Evolutionary conservation across 768 basidiomycete genomes (phyloP), one percentile per base, ranked within the genome.

Genomic region (Podaxis sp.): DNA sequence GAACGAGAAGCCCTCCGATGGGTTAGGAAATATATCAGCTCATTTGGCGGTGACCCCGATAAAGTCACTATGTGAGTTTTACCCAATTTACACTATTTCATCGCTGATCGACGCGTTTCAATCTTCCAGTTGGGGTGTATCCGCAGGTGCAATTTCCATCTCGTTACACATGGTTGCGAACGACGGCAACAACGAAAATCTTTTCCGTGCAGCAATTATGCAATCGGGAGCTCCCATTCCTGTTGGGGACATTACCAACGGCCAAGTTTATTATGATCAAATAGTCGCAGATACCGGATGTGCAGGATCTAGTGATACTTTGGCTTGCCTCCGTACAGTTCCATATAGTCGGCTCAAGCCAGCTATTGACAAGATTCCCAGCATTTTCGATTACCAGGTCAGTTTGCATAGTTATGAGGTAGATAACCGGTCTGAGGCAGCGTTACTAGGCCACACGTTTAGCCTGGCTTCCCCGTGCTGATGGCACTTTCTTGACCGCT

Each of bases 11-110:
- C 83, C 1, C 69, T 90, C 19, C 72, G 80, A 67, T 90, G 87
- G 87, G 79, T 89, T 0, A 80, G 87, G 59, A 78, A 82, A 66
- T 82, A 88, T 69, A 86, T 89, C 64, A 66, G 65, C n/a, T 73
- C 78, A 0, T 90, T 89, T 62, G 87, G 88, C 2, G 88, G 88
- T 12, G 82, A 90, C 70, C 81, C 83, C 0, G 64, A 65, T 0
- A 83, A 80, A 61, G 85, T 85, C 15, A 83, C 81, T 0, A 76
- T 85, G 82, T 84, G 65, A 33, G 72, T 52, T 2, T 13, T 28
- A 52, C 22, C 46, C 1, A 12, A 36, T 60, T 38, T 5, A 6
- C 12, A 7, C 1, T 9, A 1, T 8, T 7, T 30, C 28, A 30
- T 30, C 28, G 22, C 19, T 49, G 26, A 59, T 24, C 5, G 0